Conservation (phyloP, 106 monocot species). For the Vanilla planifolia region DNA sequence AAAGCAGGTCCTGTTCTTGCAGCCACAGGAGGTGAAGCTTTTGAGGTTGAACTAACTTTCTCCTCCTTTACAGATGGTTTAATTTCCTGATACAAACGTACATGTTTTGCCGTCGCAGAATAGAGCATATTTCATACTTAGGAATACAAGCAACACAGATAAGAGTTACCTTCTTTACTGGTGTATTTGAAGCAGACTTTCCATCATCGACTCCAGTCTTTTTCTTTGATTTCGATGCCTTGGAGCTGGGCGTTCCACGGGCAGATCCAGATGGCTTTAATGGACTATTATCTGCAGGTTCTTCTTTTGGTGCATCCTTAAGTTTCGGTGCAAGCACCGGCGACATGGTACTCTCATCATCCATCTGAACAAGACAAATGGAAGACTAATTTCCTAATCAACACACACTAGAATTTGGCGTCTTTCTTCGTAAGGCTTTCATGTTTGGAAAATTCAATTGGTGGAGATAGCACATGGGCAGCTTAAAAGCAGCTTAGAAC, state of each 20-base stretch:
- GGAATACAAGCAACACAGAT: background rate
- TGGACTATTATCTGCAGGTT: constrained; percentile 63
- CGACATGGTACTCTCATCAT: constrained; percentile 73
- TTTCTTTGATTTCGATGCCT: constrained; percentile 78
- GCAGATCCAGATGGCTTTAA: constrained; percentile 50
- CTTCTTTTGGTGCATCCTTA: constrained; percentile 72
- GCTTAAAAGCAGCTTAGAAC: no score
- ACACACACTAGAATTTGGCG: background rate
- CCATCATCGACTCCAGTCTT: constrained; percentile 69
- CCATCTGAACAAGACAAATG: constrained; percentile 36
- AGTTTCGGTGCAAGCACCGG: constrained; percentile 90
- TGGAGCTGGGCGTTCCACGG: constrained; percentile 59
- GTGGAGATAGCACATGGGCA: no score
- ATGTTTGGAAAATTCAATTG: no score
- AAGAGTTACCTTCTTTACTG: constrained; percentile 61
- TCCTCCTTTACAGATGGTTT: constrained; percentile 62
- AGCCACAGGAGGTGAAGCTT: constrained; percentile 19
- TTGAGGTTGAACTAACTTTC: constrained; percentile 29
- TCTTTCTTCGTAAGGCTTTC: no score
- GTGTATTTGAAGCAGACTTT: constrained; percentile 30
- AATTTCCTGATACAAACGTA: constrained; percentile 29
- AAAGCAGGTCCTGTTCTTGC: constrained; percentile 22
- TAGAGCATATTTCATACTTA: background rate
- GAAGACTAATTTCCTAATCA: constrained; percentile 2
- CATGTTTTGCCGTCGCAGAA: background rate